Base-by-base conservation (phyloP, 2,329 filamentous ascomycete species). In the Aspergillus japonicus region DNA sequence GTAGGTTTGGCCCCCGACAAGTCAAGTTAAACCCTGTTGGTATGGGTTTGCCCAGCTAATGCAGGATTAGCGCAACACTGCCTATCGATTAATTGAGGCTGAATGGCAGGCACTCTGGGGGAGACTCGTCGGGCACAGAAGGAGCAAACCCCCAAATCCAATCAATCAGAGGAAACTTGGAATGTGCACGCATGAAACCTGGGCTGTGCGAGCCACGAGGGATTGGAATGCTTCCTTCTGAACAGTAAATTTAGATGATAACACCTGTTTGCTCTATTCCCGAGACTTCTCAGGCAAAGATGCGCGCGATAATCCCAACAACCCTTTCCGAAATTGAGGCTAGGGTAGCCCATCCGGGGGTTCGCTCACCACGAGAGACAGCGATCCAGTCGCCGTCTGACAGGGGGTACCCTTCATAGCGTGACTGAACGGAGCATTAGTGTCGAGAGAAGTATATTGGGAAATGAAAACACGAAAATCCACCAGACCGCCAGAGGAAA, bases 181-280 rank as follows among this genome's bases (percentile, higher is more conserved):
- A 48, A 55, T 48, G 53, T 55, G 53, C 19, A 35, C 31, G 42
- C 56, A 16, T 53, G 49, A 52, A 52, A 53, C 12, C 4, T 39
- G 26, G 48, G 48, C 19, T 33, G 23, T 26, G 48, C 14, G 44
- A 48, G 53, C 53, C 44, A 55, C 53, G 53, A 55, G 53, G 53
- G 42, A 29, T 31, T 29, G 26, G 26, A 29, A 29, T 29, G 26
- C 26, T 29, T 29, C 26, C 26, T 29, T 29, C 26, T 29, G 26
- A 8, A 5, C 26, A 29, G 26, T 29, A 29, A 29, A 33, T 47
- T 44, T 35, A 21, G 6, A 44, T 8, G 6, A 19, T 19, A 44
- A 19, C 39, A 16, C 5, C 39, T 1, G 16, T 19, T n/a, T 44
- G 14, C 16, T 44, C n/a, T 19, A 4, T 44, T 19, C 14, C 33